Evolutionary conservation across 306 rosid genomes (phyloP), one percentile per base, ranked within the genome.

Genomic region (Citrullus mucosospermus): DNA sequence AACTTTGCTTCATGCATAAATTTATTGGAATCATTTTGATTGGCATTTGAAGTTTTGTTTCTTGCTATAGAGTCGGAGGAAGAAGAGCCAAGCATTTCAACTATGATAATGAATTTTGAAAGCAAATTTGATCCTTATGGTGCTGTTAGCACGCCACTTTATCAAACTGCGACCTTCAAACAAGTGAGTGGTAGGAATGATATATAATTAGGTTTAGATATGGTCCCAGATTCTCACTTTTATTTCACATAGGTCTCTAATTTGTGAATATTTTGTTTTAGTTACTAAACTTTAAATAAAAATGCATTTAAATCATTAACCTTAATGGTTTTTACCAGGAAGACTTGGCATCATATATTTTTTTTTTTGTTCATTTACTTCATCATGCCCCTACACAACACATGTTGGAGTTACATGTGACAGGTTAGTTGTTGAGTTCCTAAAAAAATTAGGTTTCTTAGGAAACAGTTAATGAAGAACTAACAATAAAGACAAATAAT

Each of bases 101-200:
- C 97, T 15, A 68, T 84, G 76, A 78, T 94, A 83, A 81, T 94
- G 96, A 92, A 92, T 85, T 88, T 90, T 48, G 96, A 88, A 82
- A 87, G 74, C 79, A 83, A 87, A 83, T 90, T 86, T 72, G 98
- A 92, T 89, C 97, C 96, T 81, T 94, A 80, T 73, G 86, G 85
- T 73, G 91, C 97, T 69, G 76, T 92, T 74, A 94, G 90, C 80
- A 68, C 83, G 3, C 98, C 98, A 2, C 90, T 92, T 80, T 94
- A 92, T 82, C 98, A 94, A 82, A 94, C 98, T 16, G 95, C 97
- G 65, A 94, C 97, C 75, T 94, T 94, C 79, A 92, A 92, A 92
- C 98, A 94, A 93, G 98, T 94, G 44, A 36, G 51, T 61, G 34
- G 32, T 38, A 4, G 65, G 65, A 36, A 10, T 38, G 44, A 28